Percentiles rank a stretch among this genome's conserved stretches.
phyloP scores from a whole-genome alignment of 371 early-diverging fungal genomes.

The Lichtheimia ramosa region DNA sequence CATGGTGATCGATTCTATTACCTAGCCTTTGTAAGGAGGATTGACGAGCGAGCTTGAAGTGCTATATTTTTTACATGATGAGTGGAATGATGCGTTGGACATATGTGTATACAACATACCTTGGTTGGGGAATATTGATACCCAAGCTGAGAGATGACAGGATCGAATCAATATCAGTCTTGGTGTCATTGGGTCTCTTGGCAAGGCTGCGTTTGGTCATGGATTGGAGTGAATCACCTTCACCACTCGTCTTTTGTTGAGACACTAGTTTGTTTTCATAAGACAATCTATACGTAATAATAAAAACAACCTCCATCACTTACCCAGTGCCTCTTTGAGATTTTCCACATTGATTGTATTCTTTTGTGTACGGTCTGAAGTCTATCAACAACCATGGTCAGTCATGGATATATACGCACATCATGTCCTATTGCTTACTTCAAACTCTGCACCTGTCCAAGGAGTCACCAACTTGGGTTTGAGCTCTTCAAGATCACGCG shows the following conservation, averaged over 20 bases:
- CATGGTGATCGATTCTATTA: too few relatives aligned
- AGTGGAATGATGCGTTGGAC: too few relatives aligned
- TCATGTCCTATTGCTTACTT: conserved; percentile 15
- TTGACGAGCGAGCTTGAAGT: conserved; percentile 15
- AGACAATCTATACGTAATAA: too few relatives aligned
- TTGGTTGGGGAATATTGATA: conserved; percentile 11
- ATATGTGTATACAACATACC: conserved; percentile 18
- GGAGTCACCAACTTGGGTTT: conserved; percentile 49
- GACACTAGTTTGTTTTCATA: background rate
- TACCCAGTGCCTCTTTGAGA: conserved; percentile 3
- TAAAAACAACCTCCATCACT: background rate
- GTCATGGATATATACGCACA: background rate
- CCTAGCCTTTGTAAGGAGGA: conserved; percentile 18
- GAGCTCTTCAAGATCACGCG: conserved; percentile 43
- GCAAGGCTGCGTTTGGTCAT: conserved; percentile 22
- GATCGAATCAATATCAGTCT: conserved; percentile 41
- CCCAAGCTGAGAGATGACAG: conserved; percentile 36
- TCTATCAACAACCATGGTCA: conserved; percentile 8
- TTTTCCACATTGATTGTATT: conserved; percentile 4
- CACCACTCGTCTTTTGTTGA: conserved; percentile 9
- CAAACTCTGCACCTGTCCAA: conserved; percentile 29
- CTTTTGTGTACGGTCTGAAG: conserved; percentile 6
- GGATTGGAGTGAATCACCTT: conserved; percentile 14
- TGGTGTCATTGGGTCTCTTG: conserved; percentile 25
- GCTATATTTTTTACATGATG: background rate